phyloP scores from a whole-genome alignment of 1,284 basidiomycete species.

The Amylostereum areolatum region DNA sequence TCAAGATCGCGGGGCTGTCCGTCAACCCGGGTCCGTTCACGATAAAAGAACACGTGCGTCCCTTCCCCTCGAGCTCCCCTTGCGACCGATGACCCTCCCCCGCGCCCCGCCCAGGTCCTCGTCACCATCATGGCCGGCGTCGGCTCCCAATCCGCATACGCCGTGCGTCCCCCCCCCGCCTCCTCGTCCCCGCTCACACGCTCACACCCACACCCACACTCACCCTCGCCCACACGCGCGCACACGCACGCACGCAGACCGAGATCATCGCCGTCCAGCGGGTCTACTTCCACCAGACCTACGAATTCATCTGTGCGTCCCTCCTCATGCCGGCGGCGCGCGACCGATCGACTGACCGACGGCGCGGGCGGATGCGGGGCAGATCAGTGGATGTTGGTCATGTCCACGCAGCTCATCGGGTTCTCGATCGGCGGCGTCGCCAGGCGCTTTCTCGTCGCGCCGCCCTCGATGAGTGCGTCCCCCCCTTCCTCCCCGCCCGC shows the following conservation, averaged over 20 bases:
- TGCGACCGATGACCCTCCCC: neutral
- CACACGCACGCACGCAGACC: conserved; percentile 25
- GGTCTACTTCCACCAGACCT: conserved; percentile 45
- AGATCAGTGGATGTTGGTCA: conserved; percentile 50
- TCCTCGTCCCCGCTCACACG: no score
- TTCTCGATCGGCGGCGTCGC: conserved; percentile 62
- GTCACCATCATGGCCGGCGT: conserved; percentile 71
- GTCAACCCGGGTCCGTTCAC: conserved; percentile 45
- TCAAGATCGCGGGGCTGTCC: conserved; percentile 34
- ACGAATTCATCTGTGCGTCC: conserved; percentile 27
- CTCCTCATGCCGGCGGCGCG: no score
- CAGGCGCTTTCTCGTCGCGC: conserved; percentile 64
- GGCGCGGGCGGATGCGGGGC: conserved; percentile 19
- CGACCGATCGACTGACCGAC: no score
- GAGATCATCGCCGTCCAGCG: conserved; percentile 62
- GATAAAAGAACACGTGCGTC: conserved; percentile 33
- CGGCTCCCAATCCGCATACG: conserved; percentile 51
- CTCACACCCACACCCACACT: no score
- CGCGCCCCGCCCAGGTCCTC: conserved; percentile 24
- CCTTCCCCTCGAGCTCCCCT: neutral
- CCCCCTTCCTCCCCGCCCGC: neutral
- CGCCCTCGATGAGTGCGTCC: conserved; percentile 65
- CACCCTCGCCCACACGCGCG: no score
- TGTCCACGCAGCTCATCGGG: conserved; percentile 62
- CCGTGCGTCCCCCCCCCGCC: conserved; percentile 22